Evolutionary conservation across 1,284 basidiomycete species (phyloP).

Genomic region (Cystobasidium slooffiae): DNA sequence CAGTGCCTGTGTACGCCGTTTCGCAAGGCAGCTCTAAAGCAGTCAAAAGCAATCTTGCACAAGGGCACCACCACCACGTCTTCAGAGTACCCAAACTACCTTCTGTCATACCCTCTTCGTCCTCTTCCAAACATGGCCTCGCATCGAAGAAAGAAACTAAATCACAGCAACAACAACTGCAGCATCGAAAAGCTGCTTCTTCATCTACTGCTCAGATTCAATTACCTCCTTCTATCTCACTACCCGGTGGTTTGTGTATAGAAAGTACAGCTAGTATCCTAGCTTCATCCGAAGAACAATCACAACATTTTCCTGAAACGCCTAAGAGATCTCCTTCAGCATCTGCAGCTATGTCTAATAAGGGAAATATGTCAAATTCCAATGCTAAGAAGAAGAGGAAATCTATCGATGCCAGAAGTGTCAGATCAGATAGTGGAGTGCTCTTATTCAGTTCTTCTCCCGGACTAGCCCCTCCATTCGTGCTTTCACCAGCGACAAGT

Average conservation of each 20-base stretch:
- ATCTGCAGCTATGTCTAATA: not conserved
- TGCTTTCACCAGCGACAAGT: not conserved
- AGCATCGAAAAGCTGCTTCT: conserved; percentile 8
- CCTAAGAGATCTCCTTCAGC: not conserved
- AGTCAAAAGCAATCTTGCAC: not conserved
- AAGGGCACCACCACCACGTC: not conserved
- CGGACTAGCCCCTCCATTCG: conserved; percentile 17
- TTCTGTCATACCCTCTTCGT: not conserved
- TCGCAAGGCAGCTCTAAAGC: not conserved
- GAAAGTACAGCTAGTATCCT: conserved; percentile 36
- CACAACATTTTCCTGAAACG: not conserved
- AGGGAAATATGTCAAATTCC: not conserved
- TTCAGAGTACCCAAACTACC: conserved; percentile 25
- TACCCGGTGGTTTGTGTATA: conserved; percentile 18
- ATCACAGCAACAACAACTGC: not conserved
- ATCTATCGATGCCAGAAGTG: conserved; percentile 1
- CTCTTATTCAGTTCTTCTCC: not conserved
- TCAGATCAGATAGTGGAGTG: conserved; percentile 3
- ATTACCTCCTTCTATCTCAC: conserved; percentile 11
- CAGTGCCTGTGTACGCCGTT: not conserved
- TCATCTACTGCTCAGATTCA: conserved; percentile 19
- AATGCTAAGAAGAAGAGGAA: not conserved
- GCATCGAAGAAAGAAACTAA: not conserved
- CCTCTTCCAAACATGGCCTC: no score
- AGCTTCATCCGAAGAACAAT: conserved; percentile 12